These are phyloP conservation scores for Fusarium sp. DNA, from an alignment of 2,329 filamentous ascomycete species.

Conservation along the genomic window DNA sequence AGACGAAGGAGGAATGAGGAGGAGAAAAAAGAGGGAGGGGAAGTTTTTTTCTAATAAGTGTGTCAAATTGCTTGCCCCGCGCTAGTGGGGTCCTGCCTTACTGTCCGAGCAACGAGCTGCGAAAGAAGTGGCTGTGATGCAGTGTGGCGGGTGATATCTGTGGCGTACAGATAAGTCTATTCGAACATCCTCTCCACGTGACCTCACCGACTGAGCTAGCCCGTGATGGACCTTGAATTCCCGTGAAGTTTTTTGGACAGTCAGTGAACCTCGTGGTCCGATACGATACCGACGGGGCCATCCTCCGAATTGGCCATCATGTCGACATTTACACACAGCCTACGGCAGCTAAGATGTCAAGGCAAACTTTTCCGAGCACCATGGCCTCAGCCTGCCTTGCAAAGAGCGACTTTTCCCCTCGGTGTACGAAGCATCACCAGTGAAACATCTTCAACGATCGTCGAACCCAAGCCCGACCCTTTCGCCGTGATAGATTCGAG, in stretches of 20 bases:
- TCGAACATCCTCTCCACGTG: conserved; percentile 37
- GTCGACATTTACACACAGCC: conserved; percentile 48
- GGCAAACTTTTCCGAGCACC: conserved; percentile 45
- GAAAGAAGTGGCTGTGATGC: conserved; percentile 16
- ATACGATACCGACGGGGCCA: conserved; percentile 39
- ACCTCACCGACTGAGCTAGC: conserved; percentile 18
- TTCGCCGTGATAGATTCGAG: conserved; percentile 29
- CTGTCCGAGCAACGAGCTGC: conserved; percentile 43
- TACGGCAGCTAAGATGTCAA: conserved; percentile 51
- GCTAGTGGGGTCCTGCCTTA: conserved; percentile 40
- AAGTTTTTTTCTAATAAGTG: conserved; percentile 49
- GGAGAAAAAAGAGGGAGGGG: conserved; percentile 38
- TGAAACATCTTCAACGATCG: conserved; percentile 26
- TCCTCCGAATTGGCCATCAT: conserved; percentile 45
- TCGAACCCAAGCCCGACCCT: conserved; percentile 22
- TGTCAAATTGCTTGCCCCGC: conserved; percentile 49
- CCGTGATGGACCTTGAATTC: conserved; percentile 24
- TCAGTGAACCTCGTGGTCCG: conserved; percentile 34
- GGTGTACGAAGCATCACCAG: conserved; percentile 43
- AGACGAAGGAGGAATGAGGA: conserved; percentile 37
- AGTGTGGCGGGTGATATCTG: conserved; percentile 17
- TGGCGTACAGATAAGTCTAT: conserved; percentile 17
- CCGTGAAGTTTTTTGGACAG: conserved; percentile 42
- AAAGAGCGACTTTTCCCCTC: conserved; percentile 38
- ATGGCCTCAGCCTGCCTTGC: conserved; percentile 43